Evolutionary conservation across 2,329 filamentous ascomycete species (phyloP).

Genomic region (Pseudogymnoascus sp.): DNA sequence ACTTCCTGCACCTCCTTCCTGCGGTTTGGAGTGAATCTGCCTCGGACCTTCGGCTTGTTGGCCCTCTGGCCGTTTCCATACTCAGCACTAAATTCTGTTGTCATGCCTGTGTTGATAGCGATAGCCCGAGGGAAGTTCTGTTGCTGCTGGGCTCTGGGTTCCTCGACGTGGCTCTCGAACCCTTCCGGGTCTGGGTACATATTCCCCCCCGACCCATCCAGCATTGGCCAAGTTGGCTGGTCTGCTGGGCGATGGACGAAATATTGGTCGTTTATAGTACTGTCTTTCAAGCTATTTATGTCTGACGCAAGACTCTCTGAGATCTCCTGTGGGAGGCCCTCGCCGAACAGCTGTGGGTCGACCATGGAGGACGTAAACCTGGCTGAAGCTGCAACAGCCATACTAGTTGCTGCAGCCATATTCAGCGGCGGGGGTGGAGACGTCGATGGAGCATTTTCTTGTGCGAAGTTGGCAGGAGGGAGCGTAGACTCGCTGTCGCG

Average conservation of each 20-base stretch:
- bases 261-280: slow-evolving; percentile 11
- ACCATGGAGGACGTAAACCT: slow-evolving; percentile 27
- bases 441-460: slow-evolving; percentile 19
- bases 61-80: slow-evolving; percentile 25
- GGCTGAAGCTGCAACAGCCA: slow-evolving; percentile 21
- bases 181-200: slow-evolving; percentile 18
- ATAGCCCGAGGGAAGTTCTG: slow-evolving; percentile 16
- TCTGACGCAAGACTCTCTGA: slow-evolving; percentile 17
- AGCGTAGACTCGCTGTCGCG: slow-evolving; percentile 17
- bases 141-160: slow-evolving; percentile 12
- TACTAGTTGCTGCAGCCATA: slow-evolving; percentile 22
- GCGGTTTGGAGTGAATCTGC: slow-evolving; percentile 48
- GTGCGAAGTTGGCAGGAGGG: slow-evolving; percentile 14
- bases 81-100: slow-evolving; percentile 27
- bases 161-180: slow-evolving; percentile 11
- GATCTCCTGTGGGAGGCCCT: slow-evolving; percentile 14
- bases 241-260: slow-evolving; percentile 14
- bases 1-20: slow-evolving; percentile 58
- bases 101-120: slow-evolving; percentile 22
- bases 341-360: slow-evolving; percentile 26
- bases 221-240: slow-evolving; percentile 24
- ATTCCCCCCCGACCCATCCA: slow-evolving; percentile 19
- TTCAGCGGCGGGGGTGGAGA: slow-evolving; percentile 21
- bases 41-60: slow-evolving; percentile 39
- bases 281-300: slow-evolving; percentile 19